Percentiles rank a stretch among this genome's conserved stretches.
Evolutionary conservation across 2,329 filamentous ascomycete genomes (phyloP).

Genomic region (Teratosphaeria viscida): DNA sequence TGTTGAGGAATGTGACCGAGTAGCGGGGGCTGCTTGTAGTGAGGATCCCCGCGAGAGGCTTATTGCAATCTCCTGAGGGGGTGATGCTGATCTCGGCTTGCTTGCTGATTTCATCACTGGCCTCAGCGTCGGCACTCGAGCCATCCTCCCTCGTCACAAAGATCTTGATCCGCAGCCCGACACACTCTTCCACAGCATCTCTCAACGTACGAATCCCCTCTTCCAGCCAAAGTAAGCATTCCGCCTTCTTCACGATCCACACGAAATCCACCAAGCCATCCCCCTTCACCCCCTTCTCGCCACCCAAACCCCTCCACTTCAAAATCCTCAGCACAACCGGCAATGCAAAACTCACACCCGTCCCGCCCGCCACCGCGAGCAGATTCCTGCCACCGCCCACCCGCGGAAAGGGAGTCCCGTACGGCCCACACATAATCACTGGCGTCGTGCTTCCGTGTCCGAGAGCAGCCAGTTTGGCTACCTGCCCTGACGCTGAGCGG

Average conservation of each 20-base stretch:
- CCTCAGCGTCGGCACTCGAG: background rate
- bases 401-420: conserved; percentile 41
- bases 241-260: conserved; percentile 50
- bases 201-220: conserved; percentile 44
- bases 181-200: conserved; percentile 14
- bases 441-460: conserved; percentile 34
- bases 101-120: background rate
- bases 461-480: conserved; percentile 43
- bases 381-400: conserved; percentile 7
- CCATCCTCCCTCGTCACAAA: conserved; percentile 47
- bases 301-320: conserved; percentile 3
- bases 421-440: conserved; percentile 53
- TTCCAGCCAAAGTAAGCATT: conserved; percentile 49
- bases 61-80: background rate
- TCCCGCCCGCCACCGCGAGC: conserved; percentile 41
- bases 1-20: conserved; percentile 13
- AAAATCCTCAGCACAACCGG: conserved; percentile 36
- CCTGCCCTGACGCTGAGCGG: conserved; percentile 46
- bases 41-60: background rate
- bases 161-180: conserved; percentile 42
- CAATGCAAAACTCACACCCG: conserved; percentile 48
- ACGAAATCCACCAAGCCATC: conserved; percentile 41
- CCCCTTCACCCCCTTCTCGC: conserved; percentile 23
- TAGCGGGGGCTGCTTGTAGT: conserved; percentile 9
- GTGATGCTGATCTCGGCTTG: background rate